Base-by-base conservation (phyloP, 2,329 filamentous ascomycete genomes). In the Ascochyta rabiei region DNA sequence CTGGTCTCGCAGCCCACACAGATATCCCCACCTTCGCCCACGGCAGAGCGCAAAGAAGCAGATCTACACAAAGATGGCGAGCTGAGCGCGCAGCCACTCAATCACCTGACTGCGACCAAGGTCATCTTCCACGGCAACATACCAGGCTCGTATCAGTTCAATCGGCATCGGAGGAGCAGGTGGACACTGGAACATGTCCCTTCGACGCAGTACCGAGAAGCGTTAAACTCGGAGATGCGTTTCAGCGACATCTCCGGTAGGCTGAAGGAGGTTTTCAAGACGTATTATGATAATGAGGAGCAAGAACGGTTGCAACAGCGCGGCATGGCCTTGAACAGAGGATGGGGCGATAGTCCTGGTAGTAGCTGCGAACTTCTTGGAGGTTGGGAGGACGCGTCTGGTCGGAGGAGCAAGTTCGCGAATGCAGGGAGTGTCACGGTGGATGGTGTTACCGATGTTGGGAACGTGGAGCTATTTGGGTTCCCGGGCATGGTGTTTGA, bases 401-500 rank as follows among this genome's bases (percentile, higher is more conserved):
- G 59, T n/a, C 68, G 63, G 54, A 72, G 68, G 57, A 71, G 65
- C 60, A 72, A 66, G 58, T 69, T 70, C 59, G 70, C 63, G 6
- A 71, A 70, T 52, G 57, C 67, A 13, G 70, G 66, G 57, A 71
- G 74, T 57, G 70, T 67, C 66, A 64, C 79, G 66, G 68, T 76
- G 63, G 70, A 77, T 60, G 67, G 70, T 76, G 80, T 66, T 75
- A 75, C 69, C 66, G 76, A 87, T 59, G 74, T 88, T 57, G 86
- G 85, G 18, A 89, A 88, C 51, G 96, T 93, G 15, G 93, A 93
- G 58, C 77, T 99, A 24, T 98, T 91, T 77, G 93, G 93, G 1
- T 97, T 97, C 69, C 93, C 95, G 0, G 93, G 95, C 0, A 78
- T 98, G 75, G 86, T 97, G 41, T 98, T 99, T 78, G 95, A 99